A percentile compares a stretch with the other conserved stretches of the same genome.
Conservation (phyloP, 1,284 basidiomycete species). For the Irpex rosettiformis region DNA sequence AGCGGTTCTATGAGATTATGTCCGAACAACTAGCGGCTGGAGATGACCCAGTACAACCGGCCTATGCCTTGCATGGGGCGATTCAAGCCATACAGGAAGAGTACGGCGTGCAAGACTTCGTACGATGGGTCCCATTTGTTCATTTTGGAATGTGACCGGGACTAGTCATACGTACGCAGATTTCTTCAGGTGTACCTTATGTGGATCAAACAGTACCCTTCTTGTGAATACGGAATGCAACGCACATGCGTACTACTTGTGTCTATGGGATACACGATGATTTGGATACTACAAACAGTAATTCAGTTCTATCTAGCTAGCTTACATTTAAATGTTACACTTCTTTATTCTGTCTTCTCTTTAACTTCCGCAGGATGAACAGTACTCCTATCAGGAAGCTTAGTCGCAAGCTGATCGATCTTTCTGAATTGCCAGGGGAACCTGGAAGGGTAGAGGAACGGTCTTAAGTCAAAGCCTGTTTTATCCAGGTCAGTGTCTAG, state of each 20-base stretch:
- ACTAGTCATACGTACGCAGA: not conserved
- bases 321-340: no score
- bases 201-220: no score
- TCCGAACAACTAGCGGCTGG: not conserved
- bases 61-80: not conserved
- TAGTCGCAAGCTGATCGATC: slow-evolving; percentile 83
- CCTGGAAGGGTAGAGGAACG: slow-evolving; percentile 92
- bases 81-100: not conserved
- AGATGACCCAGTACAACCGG: not conserved
- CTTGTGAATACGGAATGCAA: no score
- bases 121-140: not conserved
- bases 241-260: no score
- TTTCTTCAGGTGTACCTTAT: not conserved
- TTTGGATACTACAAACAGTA: no score
- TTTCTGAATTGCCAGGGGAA: slow-evolving; percentile 97
- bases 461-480: slow-evolving; percentile 89
- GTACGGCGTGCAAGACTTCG: not conserved
- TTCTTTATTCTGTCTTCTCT: slow-evolving; percentile 13
- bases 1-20: not conserved
- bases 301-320: no score
- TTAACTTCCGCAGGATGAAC: slow-evolving; percentile 19
- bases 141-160: not conserved
- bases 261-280: no score
- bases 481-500: not conserved
- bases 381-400: slow-evolving; percentile 66